A percentile compares a stretch with the other conserved stretches of the same genome.
phyloP scores from a whole-genome alignment of 192 early-diverging fungal genomes.

The Entophlyctis luteolus region DNA sequence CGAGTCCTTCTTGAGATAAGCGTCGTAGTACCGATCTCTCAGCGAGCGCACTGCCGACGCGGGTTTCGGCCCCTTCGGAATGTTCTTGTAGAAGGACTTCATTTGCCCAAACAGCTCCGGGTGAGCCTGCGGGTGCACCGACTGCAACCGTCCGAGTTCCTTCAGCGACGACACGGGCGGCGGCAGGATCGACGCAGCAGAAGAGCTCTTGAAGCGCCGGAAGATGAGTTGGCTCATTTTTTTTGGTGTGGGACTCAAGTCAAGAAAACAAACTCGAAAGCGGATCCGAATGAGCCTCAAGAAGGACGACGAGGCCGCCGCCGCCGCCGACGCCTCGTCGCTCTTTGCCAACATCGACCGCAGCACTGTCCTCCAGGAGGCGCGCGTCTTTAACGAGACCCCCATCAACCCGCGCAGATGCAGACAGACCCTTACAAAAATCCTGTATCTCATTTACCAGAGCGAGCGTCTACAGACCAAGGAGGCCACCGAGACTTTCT shows the following conservation, averaged over 20 bases:
- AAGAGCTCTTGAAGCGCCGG: constrained; percentile 37
- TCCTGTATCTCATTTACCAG: constrained; percentile 87
- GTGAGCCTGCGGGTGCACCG: constrained; percentile 49
- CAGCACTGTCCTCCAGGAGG: constrained; percentile 89
- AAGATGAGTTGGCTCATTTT: not conserved
- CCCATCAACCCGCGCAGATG: constrained; percentile 95
- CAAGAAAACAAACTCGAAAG: not conserved
- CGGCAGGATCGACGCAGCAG: constrained; percentile 48
- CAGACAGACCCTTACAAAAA: constrained; percentile 85
- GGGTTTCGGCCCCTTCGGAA: constrained; percentile 48
- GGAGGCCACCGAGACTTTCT: constrained; percentile 98
- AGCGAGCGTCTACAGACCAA: constrained; percentile 82
- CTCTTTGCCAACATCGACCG: constrained; percentile 88
- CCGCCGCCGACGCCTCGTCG: constrained; percentile 52
- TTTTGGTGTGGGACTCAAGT: not conserved
- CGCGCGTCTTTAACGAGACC: constrained; percentile 92
- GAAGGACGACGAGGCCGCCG: constrained; percentile 17
- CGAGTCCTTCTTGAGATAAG: constrained; percentile 45
- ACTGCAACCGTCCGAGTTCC: constrained; percentile 46
- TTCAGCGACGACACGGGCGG: constrained; percentile 46
- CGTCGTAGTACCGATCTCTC: constrained; percentile 44
- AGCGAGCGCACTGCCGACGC: constrained; percentile 25
- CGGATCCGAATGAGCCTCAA: constrained; percentile 8
- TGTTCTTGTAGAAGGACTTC: constrained; percentile 46
- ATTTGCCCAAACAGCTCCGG: constrained; percentile 49